Evolutionary conservation across 345 rosid genomes (phyloP).

Genomic region (Reutealis trisperma): DNA sequence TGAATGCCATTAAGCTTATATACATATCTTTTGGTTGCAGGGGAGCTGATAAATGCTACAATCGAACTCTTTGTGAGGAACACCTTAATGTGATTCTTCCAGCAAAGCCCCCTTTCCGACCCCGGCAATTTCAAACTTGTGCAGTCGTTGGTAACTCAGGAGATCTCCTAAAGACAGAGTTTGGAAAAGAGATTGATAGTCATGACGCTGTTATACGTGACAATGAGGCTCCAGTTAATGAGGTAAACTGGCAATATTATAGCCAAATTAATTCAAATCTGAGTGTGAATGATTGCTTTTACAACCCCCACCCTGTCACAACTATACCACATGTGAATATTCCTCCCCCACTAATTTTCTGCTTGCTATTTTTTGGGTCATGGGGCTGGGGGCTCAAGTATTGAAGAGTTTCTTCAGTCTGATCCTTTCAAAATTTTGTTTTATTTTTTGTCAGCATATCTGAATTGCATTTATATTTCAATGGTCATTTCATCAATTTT

Average conservation of each 20-base stretch:
- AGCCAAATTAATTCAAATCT: background rate
- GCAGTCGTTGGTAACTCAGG: slow-evolving; percentile 98
- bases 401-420: background rate
- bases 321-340: background rate
- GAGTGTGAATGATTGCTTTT: background rate
- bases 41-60: slow-evolving; percentile 83
- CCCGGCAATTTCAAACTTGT: slow-evolving; percentile 78
- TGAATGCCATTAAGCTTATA: background rate
- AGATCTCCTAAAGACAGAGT: slow-evolving; percentile 81
- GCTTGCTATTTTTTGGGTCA: background rate
- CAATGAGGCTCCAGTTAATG: slow-evolving; percentile 94
- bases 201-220: slow-evolving; percentile 94
- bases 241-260: slow-evolving; percentile 41
- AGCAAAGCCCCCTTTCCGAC: slow-evolving; percentile 79
- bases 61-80: slow-evolving; percentile 83
- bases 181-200: slow-evolving; percentile 88
- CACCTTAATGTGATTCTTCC: slow-evolving; percentile 84
- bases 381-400: no score
- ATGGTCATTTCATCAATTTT: background rate
- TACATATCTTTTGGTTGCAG: slow-evolving; percentile 39
- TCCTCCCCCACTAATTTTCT: background rate
- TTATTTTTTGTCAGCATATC: background rate
- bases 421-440: background rate
- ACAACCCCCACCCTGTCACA: background rate
- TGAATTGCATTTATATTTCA: background rate